Evolutionary conservation across 108 stramenopile genomes (phyloP).

Genomic region (Cyclotella cryptica): DNA sequence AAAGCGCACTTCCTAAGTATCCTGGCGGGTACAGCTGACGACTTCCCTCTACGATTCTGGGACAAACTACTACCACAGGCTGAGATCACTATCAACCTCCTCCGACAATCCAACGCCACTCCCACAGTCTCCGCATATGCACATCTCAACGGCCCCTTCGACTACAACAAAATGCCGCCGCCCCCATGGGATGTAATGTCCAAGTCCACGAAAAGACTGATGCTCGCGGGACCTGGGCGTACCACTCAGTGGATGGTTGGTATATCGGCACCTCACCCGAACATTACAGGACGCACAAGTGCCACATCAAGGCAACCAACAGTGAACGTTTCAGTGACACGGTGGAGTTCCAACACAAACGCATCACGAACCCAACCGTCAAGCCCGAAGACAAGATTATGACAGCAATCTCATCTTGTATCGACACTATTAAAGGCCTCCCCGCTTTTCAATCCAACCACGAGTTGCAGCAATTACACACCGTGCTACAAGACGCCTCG

Average conservation of each 20-base stretch:
- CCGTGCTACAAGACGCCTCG: background rate
- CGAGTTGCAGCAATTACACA: background rate
- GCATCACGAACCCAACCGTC: background rate
- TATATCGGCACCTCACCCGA: background rate
- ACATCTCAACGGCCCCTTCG: background rate
- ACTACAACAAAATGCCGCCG: background rate
- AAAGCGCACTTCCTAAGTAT: constrained; percentile 5
- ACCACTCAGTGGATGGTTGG: background rate
- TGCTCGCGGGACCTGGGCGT: background rate
- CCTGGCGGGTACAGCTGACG: background rate
- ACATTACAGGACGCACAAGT: background rate
- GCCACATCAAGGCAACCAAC: background rate
- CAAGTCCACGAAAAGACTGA: background rate
- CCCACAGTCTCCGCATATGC: background rate
- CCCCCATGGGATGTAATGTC: background rate
- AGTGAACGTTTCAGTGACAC: background rate
- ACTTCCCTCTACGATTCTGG: background rate
- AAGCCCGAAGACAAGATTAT: background rate
- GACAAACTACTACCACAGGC: background rate
- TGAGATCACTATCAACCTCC: no score
- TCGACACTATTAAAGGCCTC: background rate
- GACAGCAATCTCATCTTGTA: background rate
- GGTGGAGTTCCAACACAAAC: background rate
- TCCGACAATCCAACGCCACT: no score
- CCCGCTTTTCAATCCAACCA: background rate